Percentiles rank a stretch among this genome's conserved stretches.
Conservation (phyloP, 1,284 basidiomycete genomes). For the Lignosus rhinocerotis region DNA sequence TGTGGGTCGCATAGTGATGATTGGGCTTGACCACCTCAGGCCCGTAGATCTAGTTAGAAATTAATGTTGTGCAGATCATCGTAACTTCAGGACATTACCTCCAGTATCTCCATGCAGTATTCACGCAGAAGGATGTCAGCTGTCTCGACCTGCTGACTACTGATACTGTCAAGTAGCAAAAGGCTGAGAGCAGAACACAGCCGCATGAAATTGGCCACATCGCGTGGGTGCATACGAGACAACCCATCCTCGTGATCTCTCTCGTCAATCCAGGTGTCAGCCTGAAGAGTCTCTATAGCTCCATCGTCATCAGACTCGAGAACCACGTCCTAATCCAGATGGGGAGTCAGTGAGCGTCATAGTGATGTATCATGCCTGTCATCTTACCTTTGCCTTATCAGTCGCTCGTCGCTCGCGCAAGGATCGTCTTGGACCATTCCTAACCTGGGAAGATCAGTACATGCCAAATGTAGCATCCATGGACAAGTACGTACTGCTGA, state of each 20-base stretch:
- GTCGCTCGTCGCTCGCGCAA: no score
- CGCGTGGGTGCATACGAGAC: slow-evolving; percentile 23
- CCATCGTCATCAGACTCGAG: slow-evolving; percentile 10
- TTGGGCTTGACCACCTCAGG: slow-evolving; percentile 30
- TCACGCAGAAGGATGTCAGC: slow-evolving; percentile 25
- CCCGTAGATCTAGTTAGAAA: slow-evolving; percentile 31
- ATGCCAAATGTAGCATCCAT: no score
- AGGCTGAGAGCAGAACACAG: slow-evolving; percentile 24
- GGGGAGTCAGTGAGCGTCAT: neutral
- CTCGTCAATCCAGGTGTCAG: neutral
- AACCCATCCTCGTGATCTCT: neutral
- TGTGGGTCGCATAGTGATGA: slow-evolving; percentile 35
- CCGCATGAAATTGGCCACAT: slow-evolving; percentile 29
- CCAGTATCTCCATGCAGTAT: slow-evolving; percentile 26
- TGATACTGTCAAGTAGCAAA: slow-evolving; percentile 15
- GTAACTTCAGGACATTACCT: slow-evolving; percentile 10
- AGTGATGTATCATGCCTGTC: neutral
- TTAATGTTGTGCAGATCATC: neutral
- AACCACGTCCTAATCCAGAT: neutral
- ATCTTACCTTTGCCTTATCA: no score
- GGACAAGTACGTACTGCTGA: no score
- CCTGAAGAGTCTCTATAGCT: neutral
- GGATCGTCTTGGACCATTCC: no score
- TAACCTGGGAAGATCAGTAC: no score
- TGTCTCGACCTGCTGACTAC: slow-evolving; percentile 11